Evolutionary conservation across 192 early-diverging fungal genomes (phyloP).

Genomic region (Coemansia sp.): DNA sequence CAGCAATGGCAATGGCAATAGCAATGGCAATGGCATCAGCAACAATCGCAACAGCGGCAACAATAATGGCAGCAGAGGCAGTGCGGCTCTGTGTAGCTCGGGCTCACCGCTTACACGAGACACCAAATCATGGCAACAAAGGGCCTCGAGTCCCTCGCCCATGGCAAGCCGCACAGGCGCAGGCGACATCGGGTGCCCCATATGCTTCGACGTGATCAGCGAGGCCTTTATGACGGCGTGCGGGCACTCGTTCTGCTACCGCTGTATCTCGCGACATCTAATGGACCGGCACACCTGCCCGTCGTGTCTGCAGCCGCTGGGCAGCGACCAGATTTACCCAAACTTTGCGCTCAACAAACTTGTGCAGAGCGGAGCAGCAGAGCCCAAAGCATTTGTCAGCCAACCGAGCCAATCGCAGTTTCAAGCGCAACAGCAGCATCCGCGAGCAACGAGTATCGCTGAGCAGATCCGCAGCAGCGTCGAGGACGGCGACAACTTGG

Average conservation of each 20-base stretch:
- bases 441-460: slow-evolving; percentile 17
- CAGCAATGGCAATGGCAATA: background rate
- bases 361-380: slow-evolving; percentile 14
- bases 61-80: background rate
- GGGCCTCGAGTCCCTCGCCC: too few species aligned
- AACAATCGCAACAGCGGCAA: background rate
- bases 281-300: slow-evolving; percentile 62
- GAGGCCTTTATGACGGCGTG: slow-evolving; percentile 77
- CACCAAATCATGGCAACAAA: too few species aligned
- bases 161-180: too few species aligned
- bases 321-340: slow-evolving; percentile 70
- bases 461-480: slow-evolving; percentile 35
- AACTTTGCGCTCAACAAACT: slow-evolving; percentile 65
- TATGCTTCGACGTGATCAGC: slow-evolving; percentile 67
- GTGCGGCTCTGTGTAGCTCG: too few species aligned
- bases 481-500: slow-evolving; percentile 23
- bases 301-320: slow-evolving; percentile 58
- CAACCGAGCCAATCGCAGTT: background rate
- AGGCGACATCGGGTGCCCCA: slow-evolving; percentile 52
- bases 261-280: slow-evolving; percentile 72
- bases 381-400: background rate
- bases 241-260: slow-evolving; percentile 83
- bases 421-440: slow-evolving; percentile 4
- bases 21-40: background rate
- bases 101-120: too few species aligned